Base-by-base conservation (phyloP, 169 alveolate genomes). In the Plasmodium relictum region DNA sequence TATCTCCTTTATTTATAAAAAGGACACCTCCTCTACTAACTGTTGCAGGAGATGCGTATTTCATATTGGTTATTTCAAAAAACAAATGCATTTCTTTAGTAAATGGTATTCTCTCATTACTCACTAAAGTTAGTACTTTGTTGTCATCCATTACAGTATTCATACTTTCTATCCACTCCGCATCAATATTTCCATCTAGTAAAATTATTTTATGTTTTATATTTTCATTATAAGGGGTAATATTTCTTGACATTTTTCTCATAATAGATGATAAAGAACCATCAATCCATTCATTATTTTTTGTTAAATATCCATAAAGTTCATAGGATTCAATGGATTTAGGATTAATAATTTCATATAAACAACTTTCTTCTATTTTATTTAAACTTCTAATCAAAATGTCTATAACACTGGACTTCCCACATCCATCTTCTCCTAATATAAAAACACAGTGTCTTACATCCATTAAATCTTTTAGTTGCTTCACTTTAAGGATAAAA, bases 81-180 rank as follows among this genome's bases (percentile, higher is more conserved):
- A 98, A 94, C 76, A 98, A 92, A 86, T 99, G 97, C 97, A 98
- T 96, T 76, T 96, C 97, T 63, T 97, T 97, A 88, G 98, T 97
- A 59, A 98, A 94, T 39, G 98, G 98, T 87, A 98, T 97, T 61
- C 99, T 94, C 93, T 98, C 99, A 44, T 98, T 98, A 42, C 98
- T 96, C 31, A 98, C 97, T 48, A 98, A 94, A 10, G 99, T 98
- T 16, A 98, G 95, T 26, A 98, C 98, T 87, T 97, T 98, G 94
- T 98, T 98, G 94, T 98, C 99, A 92, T 98, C 99, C 97, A 98
- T 96, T 59, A 97, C 99, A 42, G 99, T 96, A 94, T 98, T 98
- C 95, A 97, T 95, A 24, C 98, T 95, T 94, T 98, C 99, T 66
- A 97, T 97, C 99, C 99, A 98, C 63, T 97, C 98, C n/a, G 99